These are phyloP conservation scores for Meyerozyma carpophila DNA, from an alignment of 1,139 yeast genomes.

Conservation along the genomic window DNA sequence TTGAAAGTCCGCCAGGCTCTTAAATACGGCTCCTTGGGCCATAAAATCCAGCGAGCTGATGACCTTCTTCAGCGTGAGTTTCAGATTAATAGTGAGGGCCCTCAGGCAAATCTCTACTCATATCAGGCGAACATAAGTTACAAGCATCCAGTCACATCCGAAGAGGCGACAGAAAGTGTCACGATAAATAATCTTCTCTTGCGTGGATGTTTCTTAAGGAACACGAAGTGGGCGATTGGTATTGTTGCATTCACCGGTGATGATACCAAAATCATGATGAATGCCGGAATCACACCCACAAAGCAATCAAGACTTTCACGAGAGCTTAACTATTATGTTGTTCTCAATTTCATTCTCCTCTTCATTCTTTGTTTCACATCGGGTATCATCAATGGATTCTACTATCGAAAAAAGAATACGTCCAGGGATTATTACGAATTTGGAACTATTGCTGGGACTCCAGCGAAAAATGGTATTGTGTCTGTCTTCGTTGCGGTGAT, in stretches of 20 bases:
- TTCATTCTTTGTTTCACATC: conserved; percentile 78
- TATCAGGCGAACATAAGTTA: conserved; percentile 82
- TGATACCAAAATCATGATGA: conserved; percentile 89
- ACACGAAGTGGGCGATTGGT: conserved; percentile 93
- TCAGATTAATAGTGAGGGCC: conserved; percentile 89
- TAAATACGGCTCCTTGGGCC: conserved; percentile 50
- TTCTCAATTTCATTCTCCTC: conserved; percentile 69
- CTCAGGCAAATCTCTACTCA: conserved; percentile 76
- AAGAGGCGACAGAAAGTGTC: conserved; percentile 63
- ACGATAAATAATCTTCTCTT: conserved; percentile 74
- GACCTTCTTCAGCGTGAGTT: conserved; percentile 74
- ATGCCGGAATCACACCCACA: conserved; percentile 90
- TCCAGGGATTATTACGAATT: conserved; percentile 72
- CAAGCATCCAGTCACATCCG: conserved; percentile 23
- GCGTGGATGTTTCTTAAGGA: conserved; percentile 89
- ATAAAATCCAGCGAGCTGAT: conserved; percentile 52
- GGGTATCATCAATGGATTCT: conserved; percentile 78
- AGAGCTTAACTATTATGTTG: conserved; percentile 76
- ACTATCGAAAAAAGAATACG: conserved; percentile 45
- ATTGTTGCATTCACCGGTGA: conserved; percentile 83
- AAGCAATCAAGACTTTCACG: conserved; percentile 78
- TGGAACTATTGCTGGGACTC: conserved; percentile 39
- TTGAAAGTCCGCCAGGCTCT: conserved; percentile 76
- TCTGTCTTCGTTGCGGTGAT: conserved; percentile 42
- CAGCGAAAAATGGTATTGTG: conserved; percentile 48